Base-by-base conservation (phyloP, 2,329 filamentous ascomycete genomes). In the Ophiostoma perfectum region DNA sequence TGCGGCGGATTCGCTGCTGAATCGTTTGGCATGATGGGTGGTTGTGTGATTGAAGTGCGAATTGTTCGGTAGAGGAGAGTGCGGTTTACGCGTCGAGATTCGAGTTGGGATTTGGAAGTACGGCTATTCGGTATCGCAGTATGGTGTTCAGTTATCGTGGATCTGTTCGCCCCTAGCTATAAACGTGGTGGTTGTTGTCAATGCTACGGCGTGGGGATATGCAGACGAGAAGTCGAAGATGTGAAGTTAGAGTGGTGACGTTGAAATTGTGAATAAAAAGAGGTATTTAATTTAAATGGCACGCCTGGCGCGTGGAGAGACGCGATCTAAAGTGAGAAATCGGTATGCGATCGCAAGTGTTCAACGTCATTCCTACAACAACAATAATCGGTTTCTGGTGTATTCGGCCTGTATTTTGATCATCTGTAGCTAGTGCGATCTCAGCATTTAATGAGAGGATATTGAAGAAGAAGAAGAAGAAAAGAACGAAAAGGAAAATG, bases 21-120 rank as follows among this genome's bases (percentile, higher is more conserved):
- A 80, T 97, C 97, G 81, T 95, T 93, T 39, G 93, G 91, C 93
- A 98, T 97, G 65, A 2, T 8, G 49, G 8, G 18, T 78, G 71
- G 38, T 12, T 18, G 60, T 64, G 16, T 38, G 2, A 55, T 18
- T 4, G 42, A 62, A 5, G 36, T 39, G 11, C 42, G 7, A 12
- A 44, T 1, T 44, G 55, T 38, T 11, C 9, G 14, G 11, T n/a
- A 49, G 12, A 49, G 45, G 14, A 49, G 14, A 49, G 12, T 49
- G 45, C 14, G 27, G 1, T 27, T 27, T 27, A 27, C 5, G 14
- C 16, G 11, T 49, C 12, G 11, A 49, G 11, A n/a, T 5, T 49
- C 5, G 12, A 49, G 12, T 16, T 49, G 11, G 11, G 16, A 45
- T 45, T 8, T 4, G 9, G 6, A 12, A 45, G 42, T 9, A 45